phyloP scores from a whole-genome alignment of 1,139 yeast genomes.

The Suhomyces bolitotheri region DNA sequence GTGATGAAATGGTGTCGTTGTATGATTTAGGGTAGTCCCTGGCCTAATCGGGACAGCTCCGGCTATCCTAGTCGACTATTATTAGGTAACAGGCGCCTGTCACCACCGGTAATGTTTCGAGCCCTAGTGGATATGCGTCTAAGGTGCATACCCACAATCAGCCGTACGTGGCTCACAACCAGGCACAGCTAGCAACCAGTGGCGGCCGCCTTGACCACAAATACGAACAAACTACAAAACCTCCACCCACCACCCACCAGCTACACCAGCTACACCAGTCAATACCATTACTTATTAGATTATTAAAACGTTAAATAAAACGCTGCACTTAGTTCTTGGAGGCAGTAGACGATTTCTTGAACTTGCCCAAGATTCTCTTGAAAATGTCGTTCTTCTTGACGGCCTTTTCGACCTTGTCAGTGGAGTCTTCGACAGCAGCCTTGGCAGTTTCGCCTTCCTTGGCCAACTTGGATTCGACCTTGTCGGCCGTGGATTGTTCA shows the following conservation, averaged over 20 bases:
- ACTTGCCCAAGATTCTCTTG: constrained; percentile 49
- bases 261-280: constrained; percentile 1
- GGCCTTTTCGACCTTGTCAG: constrained; percentile 34
- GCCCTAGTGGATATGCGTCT: too few relatives aligned
- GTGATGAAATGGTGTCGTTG: too few relatives aligned
- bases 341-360: constrained; percentile 41
- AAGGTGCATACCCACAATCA: too few relatives aligned
- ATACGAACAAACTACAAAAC: too few relatives aligned
- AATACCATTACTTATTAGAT: constrained; percentile 10
- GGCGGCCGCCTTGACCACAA: too few relatives aligned
- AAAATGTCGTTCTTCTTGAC: constrained; percentile 51
- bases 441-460: constrained; percentile 29
- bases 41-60: too few relatives aligned
- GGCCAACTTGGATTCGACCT: constrained; percentile 12
- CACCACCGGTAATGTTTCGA: too few relatives aligned
- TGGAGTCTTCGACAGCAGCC: constrained; percentile 30
- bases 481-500: constrained; percentile 12
- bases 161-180: constrained; percentile 2
- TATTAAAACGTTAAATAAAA: constrained; percentile 1
- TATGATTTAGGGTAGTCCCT: too few relatives aligned
- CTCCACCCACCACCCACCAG: too few relatives aligned
- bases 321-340: constrained; percentile 24
- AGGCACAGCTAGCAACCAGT: background rate
- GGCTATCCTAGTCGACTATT: too few relatives aligned
- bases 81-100: too few relatives aligned